Percentiles rank a stretch among this genome's conserved stretches.
Conservation (phyloP, 176 grass and related monocot genomes). For the Cenchrus purpureus region DNA sequence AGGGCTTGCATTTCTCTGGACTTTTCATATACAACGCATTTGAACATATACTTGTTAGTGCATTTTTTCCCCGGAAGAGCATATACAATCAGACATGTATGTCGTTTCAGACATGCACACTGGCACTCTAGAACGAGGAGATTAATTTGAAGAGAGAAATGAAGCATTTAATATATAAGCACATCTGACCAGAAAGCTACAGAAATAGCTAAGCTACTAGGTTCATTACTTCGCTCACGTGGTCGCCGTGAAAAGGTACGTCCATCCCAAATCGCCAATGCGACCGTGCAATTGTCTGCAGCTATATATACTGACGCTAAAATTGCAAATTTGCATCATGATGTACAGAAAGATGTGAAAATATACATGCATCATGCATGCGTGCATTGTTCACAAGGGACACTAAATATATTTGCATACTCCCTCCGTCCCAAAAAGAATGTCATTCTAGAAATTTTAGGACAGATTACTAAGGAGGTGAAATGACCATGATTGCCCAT, state of each 20-base stretch:
- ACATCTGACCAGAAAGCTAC: slow-evolving; percentile 16
- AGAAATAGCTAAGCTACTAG: slow-evolving; percentile 2
- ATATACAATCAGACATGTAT: not conserved
- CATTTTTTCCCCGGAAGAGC: not conserved
- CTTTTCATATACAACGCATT: slow-evolving; percentile 15
- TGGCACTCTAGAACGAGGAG: not conserved
- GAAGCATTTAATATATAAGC: slow-evolving; percentile 56
- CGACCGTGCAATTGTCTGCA: slow-evolving; percentile 3
- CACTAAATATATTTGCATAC: too few relatives aligned
- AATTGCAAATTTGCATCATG: not conserved
- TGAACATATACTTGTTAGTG: not conserved
- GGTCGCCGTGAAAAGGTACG: slow-evolving; percentile 33
- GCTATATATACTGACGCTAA: not conserved
- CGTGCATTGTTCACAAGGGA: too few relatives aligned
- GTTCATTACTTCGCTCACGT: slow-evolving; percentile 53
- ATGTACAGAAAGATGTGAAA: not conserved
- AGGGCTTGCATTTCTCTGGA: not conserved
- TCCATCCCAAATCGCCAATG: slow-evolving; percentile 11
- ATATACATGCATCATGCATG: not conserved
- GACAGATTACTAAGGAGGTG: too few relatives aligned
- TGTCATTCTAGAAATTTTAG: too few relatives aligned
- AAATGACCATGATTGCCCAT: too few relatives aligned
- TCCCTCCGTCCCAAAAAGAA: too few relatives aligned
- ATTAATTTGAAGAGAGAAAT: not conserved
- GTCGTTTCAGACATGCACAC: not conserved